phyloP scores from a whole-genome alignment of 1,139 yeast species.

The Debaryomyces udenii region DNA sequence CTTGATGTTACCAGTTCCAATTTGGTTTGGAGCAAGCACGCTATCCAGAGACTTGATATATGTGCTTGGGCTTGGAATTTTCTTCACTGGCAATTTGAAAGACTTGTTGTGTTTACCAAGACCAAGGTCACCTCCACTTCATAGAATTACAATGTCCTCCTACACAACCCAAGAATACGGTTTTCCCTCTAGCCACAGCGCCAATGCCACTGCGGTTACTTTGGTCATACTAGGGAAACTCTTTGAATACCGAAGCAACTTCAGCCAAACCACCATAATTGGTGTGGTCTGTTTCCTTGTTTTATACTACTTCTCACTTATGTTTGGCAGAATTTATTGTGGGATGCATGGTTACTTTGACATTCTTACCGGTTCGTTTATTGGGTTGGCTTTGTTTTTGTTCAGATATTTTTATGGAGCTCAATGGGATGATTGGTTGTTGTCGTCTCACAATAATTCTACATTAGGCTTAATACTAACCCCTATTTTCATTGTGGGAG shows the following conservation, averaged over 20 bases:
- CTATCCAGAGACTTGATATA: conserved; percentile 71
- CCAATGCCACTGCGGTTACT: conserved; percentile 86
- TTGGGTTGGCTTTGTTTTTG: conserved; percentile 58
- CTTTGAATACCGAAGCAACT: conserved; percentile 18
- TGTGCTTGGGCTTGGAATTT: conserved; percentile 85
- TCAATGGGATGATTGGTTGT: conserved; percentile 42
- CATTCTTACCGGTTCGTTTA: conserved; percentile 60
- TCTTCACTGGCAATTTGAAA: conserved; percentile 72
- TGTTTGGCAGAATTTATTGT: conserved; percentile 84
- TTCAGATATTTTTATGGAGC: conserved; percentile 41
- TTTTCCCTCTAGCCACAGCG: conserved; percentile 90
- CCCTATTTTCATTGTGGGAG: conserved; percentile 41
- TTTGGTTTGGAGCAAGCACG: conserved; percentile 75
- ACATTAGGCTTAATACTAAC: conserved; percentile 31
- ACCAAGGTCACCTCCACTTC: conserved; percentile 90
- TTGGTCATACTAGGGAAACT: conserved; percentile 44
- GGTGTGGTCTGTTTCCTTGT: conserved; percentile 21
- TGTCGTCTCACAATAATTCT: conserved; percentile 24
- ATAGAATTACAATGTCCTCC: conserved; percentile 84
- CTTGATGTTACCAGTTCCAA: conserved; percentile 79
- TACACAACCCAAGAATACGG: conserved; percentile 94
- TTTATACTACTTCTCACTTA: conserved; percentile 65
- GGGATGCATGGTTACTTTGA: conserved; percentile 98
- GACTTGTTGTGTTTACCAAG: conserved; percentile 90
- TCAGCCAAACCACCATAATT: conserved; percentile 4